phyloP scores from a whole-genome alignment of 805 yeast genomes.

The Barnettozyma pratensis region DNA sequence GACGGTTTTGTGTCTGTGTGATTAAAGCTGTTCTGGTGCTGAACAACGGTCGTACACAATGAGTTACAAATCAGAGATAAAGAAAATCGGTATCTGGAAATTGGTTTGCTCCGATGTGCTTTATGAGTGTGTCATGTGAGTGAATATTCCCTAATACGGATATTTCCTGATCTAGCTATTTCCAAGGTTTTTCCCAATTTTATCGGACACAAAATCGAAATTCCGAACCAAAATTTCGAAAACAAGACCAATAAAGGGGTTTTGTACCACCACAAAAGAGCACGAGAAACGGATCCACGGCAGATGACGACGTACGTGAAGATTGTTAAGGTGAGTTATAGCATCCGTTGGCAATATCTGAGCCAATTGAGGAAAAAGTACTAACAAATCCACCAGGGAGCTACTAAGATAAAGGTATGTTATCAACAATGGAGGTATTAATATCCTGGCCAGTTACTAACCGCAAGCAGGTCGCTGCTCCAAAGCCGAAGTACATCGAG shows the following conservation, averaged over 20 bases:
- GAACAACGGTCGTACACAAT: no score
- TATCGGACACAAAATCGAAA: not conserved
- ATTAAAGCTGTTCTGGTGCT: not conserved
- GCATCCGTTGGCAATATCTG: not conserved
- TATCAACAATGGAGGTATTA: no score
- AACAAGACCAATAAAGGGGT: not conserved
- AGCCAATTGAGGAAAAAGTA: not conserved
- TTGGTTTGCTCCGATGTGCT: no score
- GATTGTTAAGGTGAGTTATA: constrained; percentile 52
- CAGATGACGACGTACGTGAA: constrained; percentile 64
- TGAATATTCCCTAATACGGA: not conserved
- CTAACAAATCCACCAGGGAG: constrained; percentile 38
- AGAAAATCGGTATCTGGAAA: no score
- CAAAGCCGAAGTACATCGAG: constrained; percentile 92
- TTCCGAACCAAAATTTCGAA: not conserved
- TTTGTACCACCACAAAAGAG: not conserved
- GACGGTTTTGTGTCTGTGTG: not conserved
- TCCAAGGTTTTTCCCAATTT: not conserved
- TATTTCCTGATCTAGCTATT: not conserved
- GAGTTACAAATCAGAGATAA: no score
- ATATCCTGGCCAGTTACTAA: no score
- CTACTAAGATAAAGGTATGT: constrained; percentile 54
- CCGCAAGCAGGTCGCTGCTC: constrained; percentile 74
- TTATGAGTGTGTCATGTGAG: no score
- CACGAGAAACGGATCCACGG: not conserved